Base-by-base conservation (phyloP, 2,329 filamentous ascomycete species). In the Triangularia setosa region DNA sequence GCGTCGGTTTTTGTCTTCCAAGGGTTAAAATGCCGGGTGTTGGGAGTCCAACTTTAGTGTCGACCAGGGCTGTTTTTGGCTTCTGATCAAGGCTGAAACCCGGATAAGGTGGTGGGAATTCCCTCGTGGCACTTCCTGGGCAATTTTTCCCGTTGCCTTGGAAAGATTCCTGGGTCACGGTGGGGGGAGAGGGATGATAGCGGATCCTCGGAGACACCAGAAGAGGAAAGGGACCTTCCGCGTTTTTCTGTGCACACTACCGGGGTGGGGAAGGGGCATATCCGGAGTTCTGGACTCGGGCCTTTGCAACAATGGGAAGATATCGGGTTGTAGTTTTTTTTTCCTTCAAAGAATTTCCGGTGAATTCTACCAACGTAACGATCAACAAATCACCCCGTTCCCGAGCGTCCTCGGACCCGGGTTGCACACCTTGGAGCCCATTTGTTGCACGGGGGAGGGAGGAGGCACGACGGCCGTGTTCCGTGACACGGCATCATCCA, bases 61-160 rank as follows among this genome's bases (percentile, higher is more conserved):
- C 35, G 7, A 40, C 35, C 16, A 18, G 35, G 35, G 35, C 14
- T n/a, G 16, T 35, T 40, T 40, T 40, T 11, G 48, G 23, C 23
- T 55, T 27, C 25, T 57, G 28, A n/a, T 60, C 62, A 66, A 57
- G 64, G 66, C 66, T 68, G 63, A 62, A 68, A 62, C 63, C 33
- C 54, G 40, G 54, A 35, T n/a, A n/a, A 52, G 66, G 57, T 53
- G 27, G 59, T 40, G 25, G 25, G 52, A 24, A 16, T 60, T 35
- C 62, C 67, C 67, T 67, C 63, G 67, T 68, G 67, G 67, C 63
- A 65, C 24, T 54, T 56, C 24, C 64, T 60, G 60, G 40, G 61
- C 57, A 56, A 61, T 64, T 65, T n/a, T 63, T 67, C 65, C 40
- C 67, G 59, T 33, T 14, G 44, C 54, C 33, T 57, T 66, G 64